These are phyloP conservation scores for Ceratobasidium papillatum DNA, from an alignment of 1,284 basidiomycete genomes.

Conservation along the genomic window DNA sequence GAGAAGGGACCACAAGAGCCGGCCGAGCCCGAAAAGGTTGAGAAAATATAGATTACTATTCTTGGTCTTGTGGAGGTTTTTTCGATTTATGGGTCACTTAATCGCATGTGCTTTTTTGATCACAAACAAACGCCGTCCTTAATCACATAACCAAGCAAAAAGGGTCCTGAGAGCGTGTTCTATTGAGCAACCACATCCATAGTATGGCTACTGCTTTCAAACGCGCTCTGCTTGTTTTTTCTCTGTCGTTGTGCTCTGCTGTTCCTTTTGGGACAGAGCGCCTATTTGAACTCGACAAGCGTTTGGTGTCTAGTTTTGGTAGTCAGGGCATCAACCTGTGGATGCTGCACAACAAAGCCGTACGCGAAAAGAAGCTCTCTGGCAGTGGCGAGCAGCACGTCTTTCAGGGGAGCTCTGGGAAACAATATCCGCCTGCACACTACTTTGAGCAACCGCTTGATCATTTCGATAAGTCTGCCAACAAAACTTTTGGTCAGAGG, in stretches of 20 bases:
- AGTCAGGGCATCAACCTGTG: constrained; percentile 44
- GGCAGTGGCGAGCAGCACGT: constrained; percentile 12
- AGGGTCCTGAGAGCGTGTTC: background rate
- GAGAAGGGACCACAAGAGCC: constrained; percentile 16
- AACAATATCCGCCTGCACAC: constrained; percentile 49
- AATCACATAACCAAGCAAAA: constrained; percentile 16
- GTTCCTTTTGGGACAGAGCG: background rate
- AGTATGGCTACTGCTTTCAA: background rate
- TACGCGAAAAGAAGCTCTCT: constrained; percentile 3
- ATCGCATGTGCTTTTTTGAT: constrained; percentile 14
- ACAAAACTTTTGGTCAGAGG: constrained; percentile 71
- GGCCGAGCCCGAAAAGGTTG: constrained; percentile 4
- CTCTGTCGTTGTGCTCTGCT: constrained; percentile 22
- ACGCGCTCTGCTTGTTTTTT: constrained; percentile 18
- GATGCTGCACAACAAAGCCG: constrained; percentile 34
- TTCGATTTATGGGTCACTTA: constrained; percentile 6
- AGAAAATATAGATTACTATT: background rate
- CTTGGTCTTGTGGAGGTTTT: background rate
- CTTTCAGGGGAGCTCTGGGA: constrained; percentile 4
- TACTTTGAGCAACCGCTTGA: constrained; percentile 88
- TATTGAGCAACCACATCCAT: background rate
- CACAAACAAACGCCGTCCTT: constrained; percentile 16
- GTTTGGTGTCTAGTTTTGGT: constrained; percentile 37
- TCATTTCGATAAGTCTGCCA: constrained; percentile 65
- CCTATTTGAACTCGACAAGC: background rate